phyloP scores from a whole-genome alignment of 2,329 filamentous ascomycete genomes.

The Pseudofabraea citricarpa region DNA sequence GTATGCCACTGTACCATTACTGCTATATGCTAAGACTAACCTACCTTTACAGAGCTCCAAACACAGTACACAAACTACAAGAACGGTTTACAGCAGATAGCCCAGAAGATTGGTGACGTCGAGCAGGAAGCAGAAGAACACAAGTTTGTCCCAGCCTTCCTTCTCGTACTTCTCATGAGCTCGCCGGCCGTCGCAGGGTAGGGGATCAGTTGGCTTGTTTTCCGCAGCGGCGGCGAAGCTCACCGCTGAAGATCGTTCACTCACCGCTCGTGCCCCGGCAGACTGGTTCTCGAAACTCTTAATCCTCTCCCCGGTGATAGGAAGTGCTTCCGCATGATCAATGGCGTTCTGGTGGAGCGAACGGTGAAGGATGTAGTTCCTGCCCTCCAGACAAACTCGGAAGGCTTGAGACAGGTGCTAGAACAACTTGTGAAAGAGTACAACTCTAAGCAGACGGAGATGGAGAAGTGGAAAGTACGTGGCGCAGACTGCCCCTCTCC shows the following conservation, averaged over 20 bases:
- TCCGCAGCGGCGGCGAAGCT: no score
- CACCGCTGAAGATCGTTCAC: conserved; percentile 20
- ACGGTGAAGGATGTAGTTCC: conserved; percentile 92
- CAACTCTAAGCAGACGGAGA: conserved; percentile 86
- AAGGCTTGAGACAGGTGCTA: conserved; percentile 88
- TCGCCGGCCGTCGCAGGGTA: no score
- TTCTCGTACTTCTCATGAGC: no score
- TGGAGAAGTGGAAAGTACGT: conserved; percentile 97
- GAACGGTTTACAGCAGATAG: conserved; percentile 80
- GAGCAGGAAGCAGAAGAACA: conserved; percentile 97
- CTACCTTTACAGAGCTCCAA: conserved; percentile 61
- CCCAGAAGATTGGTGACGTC: conserved; percentile 94
- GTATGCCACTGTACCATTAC: conserved; percentile 11
- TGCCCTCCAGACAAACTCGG: conserved; percentile 86
- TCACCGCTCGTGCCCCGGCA: conserved; percentile 42
- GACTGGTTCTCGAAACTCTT: conserved; percentile 90
- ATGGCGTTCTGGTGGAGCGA: conserved; percentile 90
- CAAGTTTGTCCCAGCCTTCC: conserved; percentile 60
- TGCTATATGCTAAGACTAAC: conserved; percentile 1
- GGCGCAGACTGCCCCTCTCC: conserved; percentile 5
- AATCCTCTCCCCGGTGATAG: conserved; percentile 76
- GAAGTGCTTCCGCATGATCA: conserved; percentile 98
- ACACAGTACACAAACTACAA: conserved; percentile 74
- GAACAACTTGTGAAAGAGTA: conserved; percentile 96
- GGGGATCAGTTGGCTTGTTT: no score